phyloP scores from a whole-genome alignment of 1,284 basidiomycete species.

The Pseudozyma sp. region DNA sequence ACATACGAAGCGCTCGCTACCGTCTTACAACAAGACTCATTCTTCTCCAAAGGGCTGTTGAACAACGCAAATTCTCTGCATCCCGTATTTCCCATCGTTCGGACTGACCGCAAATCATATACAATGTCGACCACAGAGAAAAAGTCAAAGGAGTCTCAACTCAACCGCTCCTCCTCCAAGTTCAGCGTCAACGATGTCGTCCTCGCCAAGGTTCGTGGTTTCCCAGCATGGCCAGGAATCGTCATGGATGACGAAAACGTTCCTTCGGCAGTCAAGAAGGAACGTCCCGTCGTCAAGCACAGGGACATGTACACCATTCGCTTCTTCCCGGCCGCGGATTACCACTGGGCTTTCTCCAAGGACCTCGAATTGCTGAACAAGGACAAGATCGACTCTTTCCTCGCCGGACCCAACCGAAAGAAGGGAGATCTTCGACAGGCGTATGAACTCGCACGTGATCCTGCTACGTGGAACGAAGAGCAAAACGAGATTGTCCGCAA shows the following conservation, averaged over 20 bases:
- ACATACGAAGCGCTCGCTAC: neutral
- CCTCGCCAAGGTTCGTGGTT: slow-evolving; percentile 91
- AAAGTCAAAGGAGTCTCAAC: slow-evolving; percentile 46
- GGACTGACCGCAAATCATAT: neutral
- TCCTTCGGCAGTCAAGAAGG: slow-evolving; percentile 75
- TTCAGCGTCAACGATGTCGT: slow-evolving; percentile 79
- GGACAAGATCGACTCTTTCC: slow-evolving; percentile 85
- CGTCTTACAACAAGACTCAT: too few relatives aligned
- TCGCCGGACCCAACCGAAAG: slow-evolving; percentile 79
- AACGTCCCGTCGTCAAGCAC: slow-evolving; percentile 79
- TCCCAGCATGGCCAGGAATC: slow-evolving; percentile 90
- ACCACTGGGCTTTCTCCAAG: slow-evolving; percentile 84
- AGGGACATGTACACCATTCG: slow-evolving; percentile 80
- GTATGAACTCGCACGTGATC: slow-evolving; percentile 86
- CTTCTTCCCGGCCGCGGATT: slow-evolving; percentile 91
- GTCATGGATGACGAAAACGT: slow-evolving; percentile 81
- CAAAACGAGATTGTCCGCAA: slow-evolving; percentile 52
- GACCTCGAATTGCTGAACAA: slow-evolving; percentile 83
- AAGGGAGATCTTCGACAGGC: slow-evolving; percentile 81
- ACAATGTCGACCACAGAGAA: slow-evolving; percentile 43
- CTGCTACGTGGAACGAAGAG: slow-evolving; percentile 72
- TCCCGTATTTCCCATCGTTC: neutral
- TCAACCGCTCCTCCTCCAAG: slow-evolving; percentile 39
- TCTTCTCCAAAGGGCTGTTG: too few relatives aligned
- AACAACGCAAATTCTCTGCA: too few relatives aligned